Conservation (phyloP, 768 basidiomycete species). For the Bullera alba region DNA sequence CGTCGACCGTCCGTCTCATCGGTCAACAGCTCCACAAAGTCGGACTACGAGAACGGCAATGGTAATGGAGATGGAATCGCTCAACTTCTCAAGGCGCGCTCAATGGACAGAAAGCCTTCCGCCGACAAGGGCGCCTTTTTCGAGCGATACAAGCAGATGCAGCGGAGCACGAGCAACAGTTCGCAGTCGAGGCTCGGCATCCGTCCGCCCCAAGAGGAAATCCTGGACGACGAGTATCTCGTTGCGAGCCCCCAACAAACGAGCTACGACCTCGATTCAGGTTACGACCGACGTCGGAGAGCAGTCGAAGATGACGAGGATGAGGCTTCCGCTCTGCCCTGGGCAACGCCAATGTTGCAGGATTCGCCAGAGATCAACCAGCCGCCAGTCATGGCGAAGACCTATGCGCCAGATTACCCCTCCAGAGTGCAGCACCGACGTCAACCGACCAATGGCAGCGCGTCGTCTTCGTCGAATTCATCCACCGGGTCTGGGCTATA, state of each 20-base stretch:
- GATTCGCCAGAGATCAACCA: constrained; percentile 19
- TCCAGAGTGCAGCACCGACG: constrained; percentile 7
- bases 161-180: constrained; percentile 4
- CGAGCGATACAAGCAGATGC: constrained; percentile 33
- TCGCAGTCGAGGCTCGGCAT: not conserved
- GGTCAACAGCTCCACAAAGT: not conserved
- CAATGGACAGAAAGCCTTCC: constrained; percentile 8
- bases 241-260: constrained; percentile 27
- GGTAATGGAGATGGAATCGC: constrained; percentile 21
- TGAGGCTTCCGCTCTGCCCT: constrained; percentile 32
- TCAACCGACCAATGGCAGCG: constrained; percentile 15
- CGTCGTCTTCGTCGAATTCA: constrained; percentile 18
- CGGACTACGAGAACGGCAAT: constrained; percentile 6
- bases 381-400: not conserved
- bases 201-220: not conserved
- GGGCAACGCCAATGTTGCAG: constrained; percentile 24
- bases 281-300: too few relatives aligned
- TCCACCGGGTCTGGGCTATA: constrained; percentile 18
- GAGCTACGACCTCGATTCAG: constrained; percentile 12
- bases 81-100: constrained; percentile 13
- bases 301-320: constrained; percentile 27
- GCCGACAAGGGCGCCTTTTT: constrained; percentile 22
- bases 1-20: constrained; percentile 15
- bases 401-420: not conserved
- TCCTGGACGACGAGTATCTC: too few relatives aligned